Percentiles rank a stretch among this genome's conserved stretches.
Evolutionary conservation across 352 stramenopile species (phyloP).

Genomic region (Pythium rhizo-oryzae): DNA sequence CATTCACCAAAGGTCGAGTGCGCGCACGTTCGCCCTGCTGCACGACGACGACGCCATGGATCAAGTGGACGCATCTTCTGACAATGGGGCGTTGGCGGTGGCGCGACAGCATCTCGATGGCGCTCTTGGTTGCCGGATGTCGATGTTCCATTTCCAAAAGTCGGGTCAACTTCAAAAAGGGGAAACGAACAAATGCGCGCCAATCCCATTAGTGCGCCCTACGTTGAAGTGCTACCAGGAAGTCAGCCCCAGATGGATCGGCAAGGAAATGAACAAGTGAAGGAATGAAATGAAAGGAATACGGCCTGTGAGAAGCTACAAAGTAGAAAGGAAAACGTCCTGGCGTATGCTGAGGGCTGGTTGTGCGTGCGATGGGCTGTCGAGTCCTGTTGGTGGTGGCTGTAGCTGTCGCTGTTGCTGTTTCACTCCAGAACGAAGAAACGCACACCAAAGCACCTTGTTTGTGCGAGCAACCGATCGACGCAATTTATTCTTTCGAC

Average conservation of each 20-base stretch:
- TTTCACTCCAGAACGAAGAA: slow-evolving; percentile 6
- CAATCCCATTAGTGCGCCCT: slow-evolving; percentile 17
- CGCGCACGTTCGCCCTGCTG: not conserved
- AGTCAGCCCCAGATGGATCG: slow-evolving; percentile 6
- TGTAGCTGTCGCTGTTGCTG: not conserved
- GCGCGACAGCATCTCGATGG: not conserved
- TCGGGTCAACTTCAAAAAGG: slow-evolving; percentile 2
- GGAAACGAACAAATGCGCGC: slow-evolving; percentile 6
- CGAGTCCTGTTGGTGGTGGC: not conserved
- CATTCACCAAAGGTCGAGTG: slow-evolving; percentile 5
- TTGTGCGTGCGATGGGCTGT: not conserved
- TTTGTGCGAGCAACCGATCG: not conserved
- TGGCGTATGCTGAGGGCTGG: not conserved
- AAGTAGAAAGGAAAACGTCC: not conserved
- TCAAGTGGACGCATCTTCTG: slow-evolving; percentile 5
- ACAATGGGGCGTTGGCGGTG: slow-evolving; percentile 7
- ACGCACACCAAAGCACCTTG: slow-evolving; percentile 6
- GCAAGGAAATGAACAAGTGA: not conserved
- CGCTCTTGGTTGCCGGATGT: not conserved
- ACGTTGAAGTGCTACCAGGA: slow-evolving; percentile 23
- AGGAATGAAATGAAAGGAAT: not conserved
- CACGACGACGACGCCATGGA: slow-evolving; percentile 19
- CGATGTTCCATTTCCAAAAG: no score
- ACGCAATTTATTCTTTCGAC: slow-evolving; percentile 26
- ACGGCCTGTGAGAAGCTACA: not conserved